Evolutionary conservation across 352 stramenopile species (phyloP).

Genomic region (Phytophthora cryptogea): DNA sequence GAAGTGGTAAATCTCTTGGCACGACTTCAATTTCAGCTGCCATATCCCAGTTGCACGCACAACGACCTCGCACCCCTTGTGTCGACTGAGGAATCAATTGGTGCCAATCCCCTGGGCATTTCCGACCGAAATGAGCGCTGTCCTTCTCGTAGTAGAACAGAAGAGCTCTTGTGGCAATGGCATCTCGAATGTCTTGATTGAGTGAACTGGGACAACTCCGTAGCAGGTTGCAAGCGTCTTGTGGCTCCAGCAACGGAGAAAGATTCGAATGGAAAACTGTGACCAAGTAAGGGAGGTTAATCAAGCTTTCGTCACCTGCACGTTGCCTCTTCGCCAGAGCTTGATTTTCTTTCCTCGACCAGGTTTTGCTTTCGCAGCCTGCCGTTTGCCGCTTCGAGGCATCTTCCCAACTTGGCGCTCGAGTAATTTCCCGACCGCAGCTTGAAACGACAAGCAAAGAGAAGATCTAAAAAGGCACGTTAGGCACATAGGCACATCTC

Average conservation of each 20-base stretch:
- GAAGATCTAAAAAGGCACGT: background rate
- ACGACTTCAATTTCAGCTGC: background rate
- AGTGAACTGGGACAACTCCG: background rate
- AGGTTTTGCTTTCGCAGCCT: background rate
- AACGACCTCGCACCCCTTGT: background rate
- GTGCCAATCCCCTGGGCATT: constrained; percentile 7
- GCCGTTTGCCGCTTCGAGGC: background rate
- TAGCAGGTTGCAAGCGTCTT: constrained; percentile 5
- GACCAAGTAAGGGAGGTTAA: background rate
- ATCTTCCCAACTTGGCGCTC: background rate
- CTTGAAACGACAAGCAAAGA: constrained; percentile 2
- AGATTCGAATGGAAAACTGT: background rate
- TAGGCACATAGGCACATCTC: background rate
- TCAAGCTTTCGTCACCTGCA: background rate
- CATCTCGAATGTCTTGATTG: constrained; percentile 7
- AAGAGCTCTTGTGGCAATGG: constrained; percentile 4
- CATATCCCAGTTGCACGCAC: constrained; percentile 6
- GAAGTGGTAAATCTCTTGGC: constrained; percentile 21
- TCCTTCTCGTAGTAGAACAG: constrained; percentile 2
- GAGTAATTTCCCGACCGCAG: background rate
- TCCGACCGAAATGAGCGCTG: constrained; percentile 2
- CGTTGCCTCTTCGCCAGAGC: background rate
- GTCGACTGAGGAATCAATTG: constrained; percentile 1
- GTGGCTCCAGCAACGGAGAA: background rate
- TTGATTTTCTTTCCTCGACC: background rate